Evolutionary conservation across 768 basidiomycete genomes (phyloP).

Genomic region (Lyophyllum atratum): DNA sequence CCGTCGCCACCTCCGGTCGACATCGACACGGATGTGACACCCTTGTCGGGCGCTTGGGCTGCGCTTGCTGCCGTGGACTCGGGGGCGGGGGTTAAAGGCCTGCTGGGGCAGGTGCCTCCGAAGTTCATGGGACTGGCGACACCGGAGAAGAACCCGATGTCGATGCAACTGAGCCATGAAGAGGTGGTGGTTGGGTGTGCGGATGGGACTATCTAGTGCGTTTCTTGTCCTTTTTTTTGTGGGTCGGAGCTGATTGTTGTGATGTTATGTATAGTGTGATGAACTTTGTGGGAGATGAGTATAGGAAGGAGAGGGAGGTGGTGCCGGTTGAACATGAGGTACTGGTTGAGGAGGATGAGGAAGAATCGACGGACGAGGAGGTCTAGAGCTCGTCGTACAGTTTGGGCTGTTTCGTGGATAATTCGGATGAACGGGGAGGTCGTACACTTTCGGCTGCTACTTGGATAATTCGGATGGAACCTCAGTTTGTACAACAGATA

Average conservation of each 20-base stretch:
- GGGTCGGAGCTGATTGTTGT: constrained; percentile 33
- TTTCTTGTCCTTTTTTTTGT: constrained; percentile 42
- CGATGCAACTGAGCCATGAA: constrained; percentile 88
- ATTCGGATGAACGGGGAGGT: too few species aligned
- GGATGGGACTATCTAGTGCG: constrained; percentile 90
- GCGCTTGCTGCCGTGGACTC: constrained; percentile 52
- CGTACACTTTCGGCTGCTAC: too few species aligned
- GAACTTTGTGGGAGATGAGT: constrained; percentile 40
- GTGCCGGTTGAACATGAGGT: neutral
- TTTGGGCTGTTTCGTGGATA: neutral
- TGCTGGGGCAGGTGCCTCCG: constrained; percentile 60
- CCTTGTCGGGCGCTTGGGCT: constrained; percentile 76
- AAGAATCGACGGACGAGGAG: neutral
- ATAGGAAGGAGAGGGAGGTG: constrained; percentile 19
- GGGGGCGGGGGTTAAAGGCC: constrained; percentile 51
- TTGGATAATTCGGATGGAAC: too few species aligned
- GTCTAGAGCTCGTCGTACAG: neutral
- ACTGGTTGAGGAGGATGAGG: neutral
- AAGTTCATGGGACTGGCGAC: constrained; percentile 81
- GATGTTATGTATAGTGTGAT: constrained; percentile 26
- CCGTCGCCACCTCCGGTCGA: constrained; percentile 46
- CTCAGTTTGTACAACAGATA: neutral
- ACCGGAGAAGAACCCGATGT: constrained; percentile 94
- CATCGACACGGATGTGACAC: constrained; percentile 64
- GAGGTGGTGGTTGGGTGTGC: constrained; percentile 91